A percentile compares a stretch with the other conserved stretches of the same genome.
Conservation (phyloP, 2,329 filamentous ascomycete species). For the Pestalotiopsis sp. region DNA sequence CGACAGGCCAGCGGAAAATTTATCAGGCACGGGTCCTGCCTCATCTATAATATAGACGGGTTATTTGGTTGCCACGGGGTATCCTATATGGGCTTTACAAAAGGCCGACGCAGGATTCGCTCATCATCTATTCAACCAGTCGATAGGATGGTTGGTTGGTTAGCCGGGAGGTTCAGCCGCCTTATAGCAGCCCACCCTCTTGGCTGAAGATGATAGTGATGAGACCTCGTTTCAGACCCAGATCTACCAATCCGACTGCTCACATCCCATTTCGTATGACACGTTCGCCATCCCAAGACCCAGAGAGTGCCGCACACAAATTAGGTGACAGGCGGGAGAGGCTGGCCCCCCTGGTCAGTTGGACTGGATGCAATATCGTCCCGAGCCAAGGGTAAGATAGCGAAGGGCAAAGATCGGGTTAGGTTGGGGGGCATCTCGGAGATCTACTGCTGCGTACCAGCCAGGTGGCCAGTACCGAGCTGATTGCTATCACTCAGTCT, state of each 20-base stretch:
- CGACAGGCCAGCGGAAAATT: not conserved
- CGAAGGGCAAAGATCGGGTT: not conserved
- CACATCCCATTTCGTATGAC: not conserved
- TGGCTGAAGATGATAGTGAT: not conserved
- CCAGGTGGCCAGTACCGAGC: too few relatives aligned
- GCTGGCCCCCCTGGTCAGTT: not conserved
- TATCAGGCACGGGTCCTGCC: not conserved
- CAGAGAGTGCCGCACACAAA: conserved; percentile 1
- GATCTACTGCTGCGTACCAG: too few relatives aligned
- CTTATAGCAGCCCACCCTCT: conserved; percentile 2
- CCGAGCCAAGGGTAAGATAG: not conserved
- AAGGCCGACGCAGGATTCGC: not conserved
- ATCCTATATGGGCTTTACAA: not conserved
- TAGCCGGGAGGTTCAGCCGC: conserved; percentile 4
- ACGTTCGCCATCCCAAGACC: not conserved
- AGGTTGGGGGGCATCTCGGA: not conserved
- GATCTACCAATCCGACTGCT: not conserved
- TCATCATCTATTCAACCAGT: not conserved
- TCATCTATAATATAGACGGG: not conserved
- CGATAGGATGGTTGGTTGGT: not conserved
- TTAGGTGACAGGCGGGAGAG: not conserved
- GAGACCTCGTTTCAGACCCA: not conserved
- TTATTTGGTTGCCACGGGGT: not conserved
- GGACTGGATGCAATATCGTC: conserved; percentile 8
- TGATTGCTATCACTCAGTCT: too few relatives aligned